Percentiles rank a stretch among this genome's conserved stretches.
Conservation (phyloP, 257 asterid species). For the Lavandula angustifolia region DNA sequence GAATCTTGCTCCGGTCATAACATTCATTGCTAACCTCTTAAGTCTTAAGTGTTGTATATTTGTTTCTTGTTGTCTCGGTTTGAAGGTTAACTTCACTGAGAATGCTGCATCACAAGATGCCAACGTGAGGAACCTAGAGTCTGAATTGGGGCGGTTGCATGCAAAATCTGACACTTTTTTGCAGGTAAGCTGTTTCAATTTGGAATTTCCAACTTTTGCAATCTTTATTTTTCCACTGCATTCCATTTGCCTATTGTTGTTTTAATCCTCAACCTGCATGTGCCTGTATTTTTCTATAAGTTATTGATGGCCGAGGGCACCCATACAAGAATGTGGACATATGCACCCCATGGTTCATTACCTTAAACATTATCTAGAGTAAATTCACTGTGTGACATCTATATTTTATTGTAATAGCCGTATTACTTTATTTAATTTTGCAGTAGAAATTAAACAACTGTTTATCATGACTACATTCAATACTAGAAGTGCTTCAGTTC, state of each 20-base stretch:
- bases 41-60: conserved; percentile 21
- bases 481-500: background rate
- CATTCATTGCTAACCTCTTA: background rate
- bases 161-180: conserved; percentile 56
- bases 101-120: conserved; percentile 65
- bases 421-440: background rate
- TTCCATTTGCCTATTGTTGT: background rate
- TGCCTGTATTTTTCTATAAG: background rate
- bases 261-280: background rate
- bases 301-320: background rate
- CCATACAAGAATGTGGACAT: background rate
- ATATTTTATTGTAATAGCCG: background rate
- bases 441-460: background rate
- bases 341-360: background rate
- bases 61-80: background rate
- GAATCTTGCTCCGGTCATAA: background rate
- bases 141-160: conserved; percentile 63
- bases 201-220: background rate
- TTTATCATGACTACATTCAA: background rate
- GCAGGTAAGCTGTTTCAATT: conserved; percentile 52
- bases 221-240: conserved; percentile 4
- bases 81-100: conserved; percentile 74
- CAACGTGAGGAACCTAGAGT: conserved; percentile 59
- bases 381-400: background rate
- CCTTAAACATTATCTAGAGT: background rate